Evolutionary conservation across 2,329 filamentous ascomycete species (phyloP), one percentile per base, ranked within the genome.

Genomic region (Myriosclerotinia duriaeana): DNA sequence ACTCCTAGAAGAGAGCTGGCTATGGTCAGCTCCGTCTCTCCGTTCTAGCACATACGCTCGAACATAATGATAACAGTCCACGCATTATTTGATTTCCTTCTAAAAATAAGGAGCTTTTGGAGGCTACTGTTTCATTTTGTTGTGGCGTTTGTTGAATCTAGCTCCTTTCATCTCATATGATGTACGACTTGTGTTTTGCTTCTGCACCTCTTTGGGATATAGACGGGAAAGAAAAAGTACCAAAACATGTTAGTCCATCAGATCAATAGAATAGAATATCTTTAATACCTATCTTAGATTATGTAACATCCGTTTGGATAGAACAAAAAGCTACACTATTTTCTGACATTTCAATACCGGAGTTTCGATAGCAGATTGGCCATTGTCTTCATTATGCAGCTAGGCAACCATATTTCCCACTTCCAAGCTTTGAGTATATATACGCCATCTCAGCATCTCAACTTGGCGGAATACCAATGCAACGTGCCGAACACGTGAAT

Each of bases 1-100:
- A 78, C 72, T 73, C 72, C 7, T 65, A 59, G 30, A 20, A 30
- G 15, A 22, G 40, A 30, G 17, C 17, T 26, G 44, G 14, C 3
- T 2, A 26, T 26, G 1, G 9, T 38, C 30, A 50, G 38, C 9
- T 60, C 56, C 56, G 30, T 15, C 14, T 6, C 56, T 59, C 42
- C 30, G 17, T 36, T 3, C 42, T 11, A 34, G 17, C 36, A 2
- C 14, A 22, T 50, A 38, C 20, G 17, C 14, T 36, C n/a, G 30
- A 6, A 22, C 17, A 38, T 36, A 5, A 60, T 30, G 56, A 60
- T 60, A 22, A 60, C 42, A 44, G 50, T 50, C 30, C 14, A 50
- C 30, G 44, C 22, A 34, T 20, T 50, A 17, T n/a, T 60, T 22
- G 14, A 60, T 60, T 38, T 36, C 17, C 11, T 17, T 15, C 20